Percentiles rank a stretch among this genome's conserved stretches.
These are phyloP conservation scores for Xylariaceae sp. DNA, from an alignment of 2,329 filamentous ascomycete species.

Conservation along the genomic window DNA sequence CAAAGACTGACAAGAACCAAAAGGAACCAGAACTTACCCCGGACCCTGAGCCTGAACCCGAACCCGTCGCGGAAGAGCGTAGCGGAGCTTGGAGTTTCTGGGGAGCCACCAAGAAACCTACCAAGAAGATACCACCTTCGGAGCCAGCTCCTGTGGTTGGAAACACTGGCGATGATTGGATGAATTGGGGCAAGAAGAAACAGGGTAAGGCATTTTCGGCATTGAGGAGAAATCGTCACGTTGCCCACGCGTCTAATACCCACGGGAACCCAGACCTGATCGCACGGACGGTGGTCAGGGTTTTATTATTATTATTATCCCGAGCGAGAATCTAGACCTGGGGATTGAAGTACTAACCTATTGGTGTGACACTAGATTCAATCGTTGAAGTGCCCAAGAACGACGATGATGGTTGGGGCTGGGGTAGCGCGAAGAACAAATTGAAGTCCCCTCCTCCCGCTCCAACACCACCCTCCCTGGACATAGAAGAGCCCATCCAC, in stretches of 20 bases:
- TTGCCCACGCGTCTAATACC: no score
- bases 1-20: constrained; percentile 24
- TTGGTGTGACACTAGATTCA: constrained; percentile 28
- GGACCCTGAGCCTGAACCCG: constrained; percentile 18
- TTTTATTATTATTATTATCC: no score
- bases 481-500: constrained; percentile 34
- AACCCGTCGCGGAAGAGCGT: constrained; percentile 36
- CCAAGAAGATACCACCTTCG: constrained; percentile 25
- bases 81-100: constrained; percentile 53
- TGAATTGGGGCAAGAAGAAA: constrained; percentile 30
- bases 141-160: constrained; percentile 3
- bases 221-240: constrained; percentile 1
- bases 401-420: constrained; percentile 37
- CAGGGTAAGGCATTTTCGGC: constrained; percentile 20
- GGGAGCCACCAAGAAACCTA: constrained; percentile 50
- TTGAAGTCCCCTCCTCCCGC: constrained; percentile 51
- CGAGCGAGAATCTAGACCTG: no score
- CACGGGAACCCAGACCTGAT: no score
- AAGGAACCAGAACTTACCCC: constrained; percentile 29
- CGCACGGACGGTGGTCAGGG: no score
- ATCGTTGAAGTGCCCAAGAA: constrained; percentile 38
- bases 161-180: constrained; percentile 17
- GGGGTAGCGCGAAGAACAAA: constrained; percentile 34
- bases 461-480: constrained; percentile 45
- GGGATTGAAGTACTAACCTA: no score